These are phyloP conservation scores for Morella rubra DNA, from an alignment of 306 rosid species.

Conservation along the genomic window DNA sequence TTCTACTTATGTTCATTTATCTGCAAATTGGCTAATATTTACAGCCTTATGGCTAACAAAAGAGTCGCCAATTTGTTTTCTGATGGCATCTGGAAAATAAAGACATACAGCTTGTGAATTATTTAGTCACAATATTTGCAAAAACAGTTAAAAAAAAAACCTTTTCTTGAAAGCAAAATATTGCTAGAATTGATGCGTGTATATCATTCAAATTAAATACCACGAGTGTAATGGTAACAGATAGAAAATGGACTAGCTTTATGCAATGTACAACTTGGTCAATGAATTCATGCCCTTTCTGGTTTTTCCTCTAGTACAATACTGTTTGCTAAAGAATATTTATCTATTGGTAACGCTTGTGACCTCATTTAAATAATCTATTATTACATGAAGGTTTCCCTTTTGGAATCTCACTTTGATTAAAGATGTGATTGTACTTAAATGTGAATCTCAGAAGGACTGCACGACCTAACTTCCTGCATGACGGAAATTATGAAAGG, in stretches of 20 bases:
- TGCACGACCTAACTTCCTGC: conserved; percentile 49
- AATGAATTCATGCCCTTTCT: neutral
- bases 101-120: no score
- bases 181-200: neutral
- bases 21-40: no score
- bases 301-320: neutral
- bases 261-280: neutral
- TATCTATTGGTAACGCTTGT: neutral
- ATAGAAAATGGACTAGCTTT: neutral
- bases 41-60: no score
- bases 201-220: no score
- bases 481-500: conserved; percentile 63
- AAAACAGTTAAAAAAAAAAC: neutral
- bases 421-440: conserved; percentile 22
- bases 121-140: neutral
- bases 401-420: neutral
- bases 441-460: conserved; percentile 68
- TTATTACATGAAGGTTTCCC: conserved; percentile 6
- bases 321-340: neutral
- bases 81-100: no score
- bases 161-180: neutral
- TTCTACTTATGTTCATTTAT: no score
- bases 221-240: neutral
- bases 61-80: no score
- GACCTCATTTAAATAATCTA: neutral